A percentile compares a stretch with the other conserved stretches of the same genome.
phyloP scores from a whole-genome alignment of 192 early-diverging fungal species.

The Gamsiella multidivaricata region DNA sequence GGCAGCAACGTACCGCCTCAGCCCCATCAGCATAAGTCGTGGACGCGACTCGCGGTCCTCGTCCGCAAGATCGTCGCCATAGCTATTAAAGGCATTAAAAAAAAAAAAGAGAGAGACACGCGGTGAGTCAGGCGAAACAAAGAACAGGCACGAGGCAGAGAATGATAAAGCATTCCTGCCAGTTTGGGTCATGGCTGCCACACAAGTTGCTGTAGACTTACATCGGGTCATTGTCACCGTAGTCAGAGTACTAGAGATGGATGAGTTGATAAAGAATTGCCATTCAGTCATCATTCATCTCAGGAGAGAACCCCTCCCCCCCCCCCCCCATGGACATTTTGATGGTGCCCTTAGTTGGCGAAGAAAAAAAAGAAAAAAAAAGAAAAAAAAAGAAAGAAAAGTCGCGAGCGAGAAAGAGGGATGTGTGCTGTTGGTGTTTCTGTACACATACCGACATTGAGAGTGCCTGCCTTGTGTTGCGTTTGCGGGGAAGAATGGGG shows the following conservation, averaged over 20 bases:
- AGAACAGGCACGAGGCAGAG: too few relatives aligned
- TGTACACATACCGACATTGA: conserved; percentile 24
- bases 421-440: too few relatives aligned
- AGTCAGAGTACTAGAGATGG: conserved; percentile 41
- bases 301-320: too few relatives aligned
- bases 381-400: too few relatives aligned
- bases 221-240: conserved; percentile 54
- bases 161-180: neutral
- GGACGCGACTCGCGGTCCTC: conserved; percentile 54
- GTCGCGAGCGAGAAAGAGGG: neutral
- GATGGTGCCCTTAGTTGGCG: too few relatives aligned
- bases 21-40: conserved; percentile 52
- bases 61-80: conserved; percentile 51
- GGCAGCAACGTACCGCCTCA: conserved; percentile 41
- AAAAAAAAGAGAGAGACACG: too few relatives aligned
- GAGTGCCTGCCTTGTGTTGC: neutral
- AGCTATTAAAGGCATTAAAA: conserved; percentile 13
- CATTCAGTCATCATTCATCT: neutral
- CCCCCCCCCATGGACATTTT: too few relatives aligned
- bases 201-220: conserved; percentile 12
- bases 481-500: too few relatives aligned
- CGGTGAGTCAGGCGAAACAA: neutral
- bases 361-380: too few relatives aligned
- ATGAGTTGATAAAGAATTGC: neutral
- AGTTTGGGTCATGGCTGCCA: neutral